Percentiles rank a stretch among this genome's conserved stretches.
Evolutionary conservation across 805 yeast species (phyloP).

Genomic region (Lachancea quebecensis): DNA sequence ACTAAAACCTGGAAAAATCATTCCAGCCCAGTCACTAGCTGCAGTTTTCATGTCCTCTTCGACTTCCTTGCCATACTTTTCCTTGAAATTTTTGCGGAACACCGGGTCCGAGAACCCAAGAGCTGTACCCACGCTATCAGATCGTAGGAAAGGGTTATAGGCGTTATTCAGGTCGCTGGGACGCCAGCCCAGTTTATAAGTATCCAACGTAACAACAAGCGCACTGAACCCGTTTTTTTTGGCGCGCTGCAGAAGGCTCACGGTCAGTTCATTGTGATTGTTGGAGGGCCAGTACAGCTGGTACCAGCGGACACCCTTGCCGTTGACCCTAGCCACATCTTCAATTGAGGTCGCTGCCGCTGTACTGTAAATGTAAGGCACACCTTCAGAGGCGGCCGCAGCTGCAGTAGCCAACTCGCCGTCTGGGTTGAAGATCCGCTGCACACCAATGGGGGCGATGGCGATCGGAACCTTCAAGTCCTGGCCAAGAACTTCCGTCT

Average conservation of each 20-base stretch:
- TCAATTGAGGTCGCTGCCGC: conserved; percentile 13
- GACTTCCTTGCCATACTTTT: conserved; percentile 11
- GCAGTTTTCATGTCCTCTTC: conserved; percentile 4
- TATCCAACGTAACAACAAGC: conserved; percentile 5
- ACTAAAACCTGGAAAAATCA: conserved; percentile 11
- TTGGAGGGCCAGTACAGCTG: conserved; percentile 8
- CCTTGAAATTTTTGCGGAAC: conserved; percentile 14
- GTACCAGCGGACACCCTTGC: conserved; percentile 6
- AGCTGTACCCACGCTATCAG: conserved; percentile 17
- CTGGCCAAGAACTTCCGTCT: conserved; percentile 15
- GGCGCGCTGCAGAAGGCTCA: conserved; percentile 5
- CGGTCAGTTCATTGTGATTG: conserved; percentile 5
- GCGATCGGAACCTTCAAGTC: conserved; percentile 18
- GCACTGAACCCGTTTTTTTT: conserved; percentile 4
- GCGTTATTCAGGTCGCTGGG: conserved; percentile 23
- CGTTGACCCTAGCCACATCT: conserved; percentile 7
- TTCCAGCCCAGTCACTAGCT: conserved; percentile 5
- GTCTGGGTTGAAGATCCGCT: conserved; percentile 18
- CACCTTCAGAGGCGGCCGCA: conserved; percentile 20
- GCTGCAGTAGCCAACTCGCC: conserved; percentile 23
- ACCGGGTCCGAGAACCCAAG: conserved; percentile 25
- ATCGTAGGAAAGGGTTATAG: conserved; percentile 14
- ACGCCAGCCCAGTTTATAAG: conserved; percentile 16
- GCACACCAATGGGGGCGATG: conserved; percentile 26
- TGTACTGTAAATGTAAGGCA: conserved; percentile 23